Base-by-base conservation (phyloP, 768 basidiomycete genomes). In the Pleurotus djamor region DNA sequence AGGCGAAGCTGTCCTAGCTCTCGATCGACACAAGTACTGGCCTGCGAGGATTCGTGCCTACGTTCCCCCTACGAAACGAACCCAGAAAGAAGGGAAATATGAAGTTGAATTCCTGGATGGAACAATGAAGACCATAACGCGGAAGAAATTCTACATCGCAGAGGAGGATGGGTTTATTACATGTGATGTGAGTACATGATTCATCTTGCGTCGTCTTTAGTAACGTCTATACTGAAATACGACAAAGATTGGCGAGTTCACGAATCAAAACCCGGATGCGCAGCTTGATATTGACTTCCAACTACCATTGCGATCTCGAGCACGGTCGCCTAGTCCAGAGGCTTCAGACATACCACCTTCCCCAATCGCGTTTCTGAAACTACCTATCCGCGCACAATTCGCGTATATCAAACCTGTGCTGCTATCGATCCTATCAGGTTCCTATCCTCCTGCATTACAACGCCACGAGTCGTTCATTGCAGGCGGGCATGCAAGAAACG, bases 351-450 rank as follows among this genome's bases (percentile, higher is more conserved):
- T 83, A 32, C 72, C 78, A 12, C 82, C 85, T 1, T 58, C 71
- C 12, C 64, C 68, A 2, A 65, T 67, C 0, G 69, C 71, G n/a
- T 90, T 89, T 62, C 67, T 63, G 43, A 69, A 76, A 17, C 76
- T 90, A 34, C 57, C 76, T 5, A 76, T 89, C 5, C 75, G 74
- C 16, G 71, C 81, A 41, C 89, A 92, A 63, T 83, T 93, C 58
- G 79, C 73, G 9, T 90, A 89, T 64, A 76, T 82, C 32, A 90
- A 87, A 61, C 84, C 84, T 1, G 76, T 91, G 12, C 71, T 93
- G 45, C 70, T 65, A 28, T 86, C 84, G 1, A 80, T 91, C 35
- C 68, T 92, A 36, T 79, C 78, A 36, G 81, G 81, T 35, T 64
- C 67, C 35, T 92, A 88, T 66, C 61, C 58, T 1, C 91, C 91